A percentile compares a stretch with the other conserved stretches of the same genome.
Conservation (phyloP, 176 grass and related monocot genomes). For the Rhynchospora tenuis region DNA sequence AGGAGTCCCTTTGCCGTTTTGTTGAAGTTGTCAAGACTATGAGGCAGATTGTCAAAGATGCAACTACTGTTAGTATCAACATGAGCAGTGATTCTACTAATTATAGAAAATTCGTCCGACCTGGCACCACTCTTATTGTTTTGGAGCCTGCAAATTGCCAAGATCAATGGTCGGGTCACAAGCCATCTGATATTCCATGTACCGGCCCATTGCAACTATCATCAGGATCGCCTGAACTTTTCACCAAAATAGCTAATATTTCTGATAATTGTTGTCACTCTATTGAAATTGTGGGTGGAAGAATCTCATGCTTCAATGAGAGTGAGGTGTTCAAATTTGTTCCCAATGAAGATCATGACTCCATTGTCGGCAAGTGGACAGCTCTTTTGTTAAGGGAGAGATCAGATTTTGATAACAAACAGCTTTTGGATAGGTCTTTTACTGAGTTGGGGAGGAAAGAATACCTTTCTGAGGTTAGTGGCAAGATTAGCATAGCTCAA, state of each 20-base stretch:
- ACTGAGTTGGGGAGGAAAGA: neutral
- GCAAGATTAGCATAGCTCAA: neutral
- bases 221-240: neutral
- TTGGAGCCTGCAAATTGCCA: neutral
- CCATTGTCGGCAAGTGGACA: neutral
- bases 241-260: neutral
- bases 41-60: too few relatives aligned
- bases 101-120: too few relatives aligned
- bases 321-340: neutral
- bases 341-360: neutral
- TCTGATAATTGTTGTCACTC: neutral
- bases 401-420: neutral
- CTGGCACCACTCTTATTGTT: neutral
- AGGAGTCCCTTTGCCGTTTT: too few relatives aligned
- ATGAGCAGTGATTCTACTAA: too few relatives aligned
- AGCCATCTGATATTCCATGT: neutral
- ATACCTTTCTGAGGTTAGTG: neutral
- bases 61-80: too few relatives aligned
- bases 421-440: too few relatives aligned
- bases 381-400: neutral
- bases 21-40: too few relatives aligned
- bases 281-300: neutral
- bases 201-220: neutral
- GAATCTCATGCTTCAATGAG: neutral
- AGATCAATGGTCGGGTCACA: neutral